Evolutionary conservation across 306 rosid species (phyloP).

Genomic region (Dalbergia cochinchinensis): DNA sequence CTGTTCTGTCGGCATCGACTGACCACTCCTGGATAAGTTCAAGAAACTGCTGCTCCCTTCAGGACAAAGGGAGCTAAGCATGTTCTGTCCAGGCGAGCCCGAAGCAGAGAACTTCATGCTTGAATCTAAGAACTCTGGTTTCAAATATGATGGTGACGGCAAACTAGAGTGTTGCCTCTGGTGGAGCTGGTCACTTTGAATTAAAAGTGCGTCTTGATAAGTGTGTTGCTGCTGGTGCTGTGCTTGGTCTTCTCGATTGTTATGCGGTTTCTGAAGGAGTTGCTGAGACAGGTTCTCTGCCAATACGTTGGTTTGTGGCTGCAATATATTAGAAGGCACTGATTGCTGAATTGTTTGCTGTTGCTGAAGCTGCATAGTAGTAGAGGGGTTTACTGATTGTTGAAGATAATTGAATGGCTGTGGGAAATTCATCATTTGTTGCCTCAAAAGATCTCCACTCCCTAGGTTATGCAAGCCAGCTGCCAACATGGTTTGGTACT

Average conservation of each 20-base stretch:
- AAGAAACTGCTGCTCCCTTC: slow-evolving; percentile 72
- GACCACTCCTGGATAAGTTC: slow-evolving; percentile 69
- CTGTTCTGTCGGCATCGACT: slow-evolving; percentile 65
- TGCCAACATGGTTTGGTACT: slow-evolving; percentile 81
- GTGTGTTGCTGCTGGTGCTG: slow-evolving; percentile 62
- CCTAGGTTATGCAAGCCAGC: slow-evolving; percentile 75
- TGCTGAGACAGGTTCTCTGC: slow-evolving; percentile 70
- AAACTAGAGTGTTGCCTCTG: slow-evolving; percentile 69
- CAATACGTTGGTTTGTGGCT: slow-evolving; percentile 62
- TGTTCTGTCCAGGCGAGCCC: slow-evolving; percentile 62
- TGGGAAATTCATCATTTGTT: slow-evolving; percentile 79
- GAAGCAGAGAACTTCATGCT: slow-evolving; percentile 65
- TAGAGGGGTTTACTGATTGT: slow-evolving; percentile 65
- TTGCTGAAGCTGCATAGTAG: slow-evolving; percentile 74
- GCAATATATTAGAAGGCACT: slow-evolving; percentile 61
- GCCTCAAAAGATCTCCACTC: slow-evolving; percentile 72
- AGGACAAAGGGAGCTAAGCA: slow-evolving; percentile 66
- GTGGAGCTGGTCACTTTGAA: slow-evolving; percentile 72
- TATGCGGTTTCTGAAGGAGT: slow-evolving; percentile 62
- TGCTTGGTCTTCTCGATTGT: slow-evolving; percentile 64
- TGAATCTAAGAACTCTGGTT: slow-evolving; percentile 67
- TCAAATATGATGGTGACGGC: slow-evolving; percentile 74
- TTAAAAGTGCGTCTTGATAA: slow-evolving; percentile 61
- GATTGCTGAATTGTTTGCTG: slow-evolving; percentile 70
- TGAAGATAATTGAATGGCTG: slow-evolving; percentile 77